phyloP scores from a whole-genome alignment of 192 early-diverging fungal genomes.

The Coemansia javaensis region DNA sequence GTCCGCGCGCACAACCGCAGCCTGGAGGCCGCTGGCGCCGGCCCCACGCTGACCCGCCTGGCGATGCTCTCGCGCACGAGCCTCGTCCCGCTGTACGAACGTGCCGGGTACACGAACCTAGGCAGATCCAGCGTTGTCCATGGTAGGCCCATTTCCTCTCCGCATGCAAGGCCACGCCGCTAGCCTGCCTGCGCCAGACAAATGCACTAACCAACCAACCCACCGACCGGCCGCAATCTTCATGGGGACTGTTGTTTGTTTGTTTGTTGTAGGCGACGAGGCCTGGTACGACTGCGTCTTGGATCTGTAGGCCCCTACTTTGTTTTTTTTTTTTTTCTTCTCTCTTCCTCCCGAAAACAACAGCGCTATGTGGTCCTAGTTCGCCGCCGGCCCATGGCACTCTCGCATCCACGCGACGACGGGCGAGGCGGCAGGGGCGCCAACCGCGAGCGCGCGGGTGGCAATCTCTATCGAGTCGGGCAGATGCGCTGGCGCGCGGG shows the following conservation, averaged over 20 bases:
- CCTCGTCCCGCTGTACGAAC: constrained; percentile 56
- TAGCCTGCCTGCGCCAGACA: no score
- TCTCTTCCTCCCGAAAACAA: background rate
- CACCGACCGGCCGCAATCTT: no score
- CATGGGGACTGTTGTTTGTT: background rate
- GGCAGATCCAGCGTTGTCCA: constrained; percentile 60
- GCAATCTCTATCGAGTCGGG: constrained; percentile 5
- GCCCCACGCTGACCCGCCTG: constrained; percentile 38
- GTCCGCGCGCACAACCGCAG: constrained; percentile 25
- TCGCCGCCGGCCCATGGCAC: no score
- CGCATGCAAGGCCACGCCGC: no score
- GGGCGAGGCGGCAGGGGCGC: background rate
- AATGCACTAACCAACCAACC: no score
- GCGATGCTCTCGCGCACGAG: constrained; percentile 56
- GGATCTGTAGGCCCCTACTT: constrained; percentile 11
- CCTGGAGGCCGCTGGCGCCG: background rate
- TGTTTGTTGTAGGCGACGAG: constrained; percentile 17
- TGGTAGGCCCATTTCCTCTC: no score
- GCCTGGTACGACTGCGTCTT: constrained; percentile 38
- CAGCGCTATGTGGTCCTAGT: no score
- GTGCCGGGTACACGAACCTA: constrained; percentile 55
- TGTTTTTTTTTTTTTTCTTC: background rate
- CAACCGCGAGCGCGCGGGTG: constrained; percentile 11
- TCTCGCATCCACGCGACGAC: constrained; percentile 23
- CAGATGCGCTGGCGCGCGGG: background rate